Base-by-base conservation (phyloP, 805 yeast species). In the Cyberlindnera suaveolens region DNA sequence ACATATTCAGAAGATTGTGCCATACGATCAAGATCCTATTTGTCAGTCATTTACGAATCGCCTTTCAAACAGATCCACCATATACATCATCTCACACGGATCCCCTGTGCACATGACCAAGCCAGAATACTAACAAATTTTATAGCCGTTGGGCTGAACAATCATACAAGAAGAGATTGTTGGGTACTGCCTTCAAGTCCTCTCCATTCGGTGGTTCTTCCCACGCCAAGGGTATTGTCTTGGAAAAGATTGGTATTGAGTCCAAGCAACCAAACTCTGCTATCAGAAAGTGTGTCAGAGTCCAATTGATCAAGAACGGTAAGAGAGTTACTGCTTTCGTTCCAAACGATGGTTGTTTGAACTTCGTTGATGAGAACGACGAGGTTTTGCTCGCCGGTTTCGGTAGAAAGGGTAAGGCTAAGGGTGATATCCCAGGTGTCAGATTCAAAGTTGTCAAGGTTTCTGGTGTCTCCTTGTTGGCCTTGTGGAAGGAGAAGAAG, bases 361-460 rank as follows among this genome's bases (percentile, higher is more conserved):
- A 93, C 93, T 93, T 84, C 65, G 97, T 93, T 66, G 99, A 93
- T 73, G 98, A 93, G 81, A 93, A 93, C 82, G 99, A 93, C 79
- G 98, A 93, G 77, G 99, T 93, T 65, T 80, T 93, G 68, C 82
- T 93, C 66, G 98, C 99, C 68, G 99, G 99, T 83, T 93, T 93
- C 89, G 99, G 99, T 88, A 89, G 98, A 81, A 93, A 96, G 84
- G 99, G 99, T 82, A 93, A 93, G 84, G 99, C 99, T 75, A 93
- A 93, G 95, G 99, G 99, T 83, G 99, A 93, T 90, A 91, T 93
- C 71, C 99, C 99, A 75, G 99, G 99, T 88, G 99, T 93, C 72
- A 93, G 99, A 86, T 93, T 93, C 89, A 93, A 93, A 87, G 99
- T 93, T 72, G 99, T 93, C 73, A 93, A 93, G 83, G 99, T 93